A percentile compares a stretch with the other conserved stretches of the same genome.
phyloP scores from a whole-genome alignment of 2,329 filamentous ascomycete species.

The Endocalyx cinctus region DNA sequence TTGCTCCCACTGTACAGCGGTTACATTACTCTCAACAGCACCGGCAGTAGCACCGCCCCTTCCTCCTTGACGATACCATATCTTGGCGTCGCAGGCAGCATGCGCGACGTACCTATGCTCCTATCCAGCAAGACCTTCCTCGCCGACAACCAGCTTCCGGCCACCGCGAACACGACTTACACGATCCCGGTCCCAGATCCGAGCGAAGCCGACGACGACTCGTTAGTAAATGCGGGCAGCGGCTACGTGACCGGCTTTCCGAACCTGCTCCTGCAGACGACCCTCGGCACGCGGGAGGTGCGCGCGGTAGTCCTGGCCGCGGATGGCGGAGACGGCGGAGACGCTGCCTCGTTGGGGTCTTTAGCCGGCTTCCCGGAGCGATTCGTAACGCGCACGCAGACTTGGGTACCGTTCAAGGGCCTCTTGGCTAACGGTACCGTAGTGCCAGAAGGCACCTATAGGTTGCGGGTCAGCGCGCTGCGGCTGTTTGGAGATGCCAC shows the following conservation, averaged over 20 bases:
- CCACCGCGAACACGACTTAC: constrained; percentile 2
- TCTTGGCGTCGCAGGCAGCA: constrained; percentile 33
- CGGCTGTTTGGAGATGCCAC: constrained; percentile 3
- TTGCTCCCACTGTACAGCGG: constrained; percentile 39
- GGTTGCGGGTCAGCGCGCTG: constrained; percentile 1
- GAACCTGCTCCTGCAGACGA: constrained; percentile 1
- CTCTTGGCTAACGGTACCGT: constrained; percentile 4
- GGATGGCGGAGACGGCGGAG: neutral
- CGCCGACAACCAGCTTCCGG: constrained; percentile 1
- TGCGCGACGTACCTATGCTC: constrained; percentile 6
- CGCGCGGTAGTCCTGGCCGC: neutral
- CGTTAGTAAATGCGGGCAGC: neutral
- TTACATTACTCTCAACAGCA: constrained; percentile 36
- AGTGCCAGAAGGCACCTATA: constrained; percentile 2
- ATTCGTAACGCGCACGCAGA: constrained; percentile 1
- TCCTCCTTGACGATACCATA: constrained; percentile 40
- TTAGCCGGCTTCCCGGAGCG: constrained; percentile 2
- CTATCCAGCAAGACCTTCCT: constrained; percentile 1
- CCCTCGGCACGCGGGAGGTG: constrained; percentile 1
- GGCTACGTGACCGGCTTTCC: neutral
- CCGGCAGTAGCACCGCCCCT: constrained; percentile 29
- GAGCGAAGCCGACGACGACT: neutral
- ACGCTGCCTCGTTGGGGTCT: constrained; percentile 1
- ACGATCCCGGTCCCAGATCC: constrained; percentile 1
- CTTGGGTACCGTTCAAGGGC: neutral